These are phyloP conservation scores for Actinomortierella wolfii DNA, from an alignment of 371 early-diverging fungal genomes.

Conservation along the genomic window DNA sequence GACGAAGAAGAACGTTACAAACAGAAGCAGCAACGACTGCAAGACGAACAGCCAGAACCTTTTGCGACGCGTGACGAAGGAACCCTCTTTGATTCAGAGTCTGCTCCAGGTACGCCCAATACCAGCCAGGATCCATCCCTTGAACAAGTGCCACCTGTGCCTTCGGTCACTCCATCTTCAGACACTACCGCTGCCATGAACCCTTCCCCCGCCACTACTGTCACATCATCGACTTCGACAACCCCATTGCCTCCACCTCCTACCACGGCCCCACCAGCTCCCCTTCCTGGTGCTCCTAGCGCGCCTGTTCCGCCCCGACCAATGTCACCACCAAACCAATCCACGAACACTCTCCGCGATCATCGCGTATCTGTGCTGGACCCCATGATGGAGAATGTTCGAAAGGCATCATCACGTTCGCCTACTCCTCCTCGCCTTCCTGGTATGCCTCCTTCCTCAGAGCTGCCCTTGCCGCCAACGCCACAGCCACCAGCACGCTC, in stretches of 20 bases:
- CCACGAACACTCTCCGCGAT: slow-evolving; percentile 5
- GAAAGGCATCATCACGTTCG: slow-evolving; percentile 16
- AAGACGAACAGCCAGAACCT: too few relatives aligned
- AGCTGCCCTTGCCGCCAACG: background rate
- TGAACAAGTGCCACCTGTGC: too few relatives aligned
- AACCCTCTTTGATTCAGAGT: too few relatives aligned
- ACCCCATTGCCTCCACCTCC: slow-evolving; percentile 18
- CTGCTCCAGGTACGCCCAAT: too few relatives aligned
- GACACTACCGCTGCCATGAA: background rate
- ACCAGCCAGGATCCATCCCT: slow-evolving; percentile 1
- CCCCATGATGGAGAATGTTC: slow-evolving; percentile 35
- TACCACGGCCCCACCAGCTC: slow-evolving; percentile 17
- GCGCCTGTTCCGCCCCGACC: slow-evolving; percentile 13
- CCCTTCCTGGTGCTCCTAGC: slow-evolving; percentile 7
- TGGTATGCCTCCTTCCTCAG: slow-evolving; percentile 11
- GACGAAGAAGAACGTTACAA: slow-evolving; percentile 2
- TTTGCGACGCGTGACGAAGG: too few relatives aligned
- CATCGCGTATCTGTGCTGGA: slow-evolving; percentile 24
- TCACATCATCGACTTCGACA: background rate
- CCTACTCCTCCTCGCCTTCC: slow-evolving; percentile 23
- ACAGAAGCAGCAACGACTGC: too few relatives aligned
- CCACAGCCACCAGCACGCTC: background rate
- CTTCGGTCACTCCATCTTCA: too few relatives aligned
- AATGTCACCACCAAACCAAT: slow-evolving; percentile 11
- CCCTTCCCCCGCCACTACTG: background rate